Evolutionary conservation across 345 rosid species (phyloP), one percentile per base, ranked within the genome.

Genomic region (Euphorbia pulcherrima): DNA sequence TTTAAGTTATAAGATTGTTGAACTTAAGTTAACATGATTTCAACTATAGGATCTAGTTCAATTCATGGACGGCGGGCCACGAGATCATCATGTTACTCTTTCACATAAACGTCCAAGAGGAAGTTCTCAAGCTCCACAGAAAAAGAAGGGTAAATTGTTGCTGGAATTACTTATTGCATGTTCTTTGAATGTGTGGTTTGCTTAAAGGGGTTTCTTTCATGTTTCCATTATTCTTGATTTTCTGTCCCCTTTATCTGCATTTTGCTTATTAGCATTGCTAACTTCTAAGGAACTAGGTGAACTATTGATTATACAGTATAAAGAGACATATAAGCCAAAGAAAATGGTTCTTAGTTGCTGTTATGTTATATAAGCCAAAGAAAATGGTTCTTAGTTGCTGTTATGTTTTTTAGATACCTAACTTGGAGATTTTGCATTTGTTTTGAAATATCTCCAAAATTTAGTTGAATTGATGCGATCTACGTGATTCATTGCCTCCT

Each of bases 51-150:
- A 90, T 84, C 81, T 95, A 63, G 88, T 88, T 33, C 85, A 83
- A n/a, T 95, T 83, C 82, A 80, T 95, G 97, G 99, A 95, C 71
- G 92, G 96, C 69, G 94, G 97, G 69, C 99, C 98, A 12, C 79
- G 87, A 61, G 85, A 88, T 72, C 86, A 90, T 79, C 94, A 87
- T 68, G 79, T 76, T 39, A 80, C 81, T 61, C 75, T 90, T 50
- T 84, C 97, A 54, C 88, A 87, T 74, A 95, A 95, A 83, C 98
- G 94, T 23, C 94, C 85, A 50, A 86, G 94, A 78, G 94, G 86
- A 75, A 85, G 79, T 75, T 83, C 87, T 57, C 68, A 71, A 71
- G 77, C 87, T 74, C 83, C 89, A 33, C 86, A 80, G 70, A 90
- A 83, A 75, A 68, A 75, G 61, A 92, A 84, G 76, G 93, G 97